Evolutionary conservation across 139 green algal genomes (phyloP).

Genomic region (Ostreobium quekettii): DNA sequence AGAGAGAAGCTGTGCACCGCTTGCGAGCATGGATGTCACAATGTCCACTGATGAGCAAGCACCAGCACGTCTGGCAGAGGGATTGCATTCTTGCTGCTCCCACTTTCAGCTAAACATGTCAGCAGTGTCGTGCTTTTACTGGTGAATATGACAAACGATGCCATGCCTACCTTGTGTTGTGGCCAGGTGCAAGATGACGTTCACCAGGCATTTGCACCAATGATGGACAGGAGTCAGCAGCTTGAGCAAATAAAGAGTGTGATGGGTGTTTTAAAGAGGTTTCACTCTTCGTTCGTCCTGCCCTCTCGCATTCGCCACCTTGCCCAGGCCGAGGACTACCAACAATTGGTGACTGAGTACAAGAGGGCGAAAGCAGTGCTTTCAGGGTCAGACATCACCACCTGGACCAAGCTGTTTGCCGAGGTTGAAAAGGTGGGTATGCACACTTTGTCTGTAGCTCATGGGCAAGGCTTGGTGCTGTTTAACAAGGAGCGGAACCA

Average conservation of each 20-base stretch:
- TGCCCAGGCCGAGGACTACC: background rate
- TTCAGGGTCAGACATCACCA: background rate
- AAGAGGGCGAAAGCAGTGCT: slow-evolving; percentile 7
- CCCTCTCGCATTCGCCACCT: slow-evolving; percentile 5
- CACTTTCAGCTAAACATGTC: too few species aligned
- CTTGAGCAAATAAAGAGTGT: slow-evolving; percentile 11
- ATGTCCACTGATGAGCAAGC: too few species aligned
- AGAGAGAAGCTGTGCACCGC: too few species aligned
- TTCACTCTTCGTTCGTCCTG: slow-evolving; percentile 10
- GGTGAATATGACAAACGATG: too few species aligned
- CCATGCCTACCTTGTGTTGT: too few species aligned
- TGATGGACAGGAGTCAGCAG: slow-evolving; percentile 5
- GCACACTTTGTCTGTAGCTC: background rate
- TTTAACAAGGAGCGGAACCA: background rate
- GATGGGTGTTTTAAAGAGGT: slow-evolving; percentile 12
- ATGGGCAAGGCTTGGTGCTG: background rate
- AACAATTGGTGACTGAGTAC: slow-evolving; percentile 11
- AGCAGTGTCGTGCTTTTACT: too few species aligned
- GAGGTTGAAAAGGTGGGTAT: slow-evolving; percentile 12
- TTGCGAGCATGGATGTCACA: too few species aligned
- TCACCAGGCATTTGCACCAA: background rate
- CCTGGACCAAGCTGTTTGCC: background rate
- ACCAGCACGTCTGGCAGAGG: too few species aligned
- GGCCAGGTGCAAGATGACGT: slow-evolving; percentile 3
- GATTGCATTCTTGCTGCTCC: too few species aligned